Base-by-base conservation (phyloP, 1,284 basidiomycete species). In the Cutaneotrichosporon mucoides region DNA sequence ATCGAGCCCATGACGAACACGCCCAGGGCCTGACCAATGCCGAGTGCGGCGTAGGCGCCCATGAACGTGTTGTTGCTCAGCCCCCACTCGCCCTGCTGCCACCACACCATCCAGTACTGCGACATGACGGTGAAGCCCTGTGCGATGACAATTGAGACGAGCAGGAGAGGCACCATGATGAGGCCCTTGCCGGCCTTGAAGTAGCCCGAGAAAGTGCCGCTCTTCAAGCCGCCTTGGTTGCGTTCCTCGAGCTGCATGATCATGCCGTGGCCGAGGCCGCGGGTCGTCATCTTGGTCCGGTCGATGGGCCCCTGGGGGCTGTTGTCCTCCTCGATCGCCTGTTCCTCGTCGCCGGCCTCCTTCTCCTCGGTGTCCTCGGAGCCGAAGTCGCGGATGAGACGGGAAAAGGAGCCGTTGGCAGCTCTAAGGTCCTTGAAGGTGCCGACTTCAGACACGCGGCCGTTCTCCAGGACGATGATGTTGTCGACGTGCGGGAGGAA, bases 401-500 rank as follows among this genome's bases (percentile, higher is more conserved):
- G 82, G 35, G 87, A 79, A 70, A 94, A 94, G 33, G 85, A 84
- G 5, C 88, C 87, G 11, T 84, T 76, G 45, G 81, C 68, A 10
- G 50, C 54, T 72, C 88, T 84, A 38, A 93, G 81, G 60, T 87
- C 85, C 3, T 79, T 70, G 65, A 89, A 91, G 1, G 88, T 87
- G 1, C 90, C 92, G 34, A 83, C 82, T 76, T 94, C 91, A 10
- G 82, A 83, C 59, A 95, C 84, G 33, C 79, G 81, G 2, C 92
- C 91, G 50, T 90, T 85, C 12, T 83, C 81, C 65, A 81, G 70
- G 36, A 72, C 72, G 62, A 81, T 70, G 59, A 81, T 78, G 62
- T 80, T 73, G 66, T 82, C 81, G 55, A 74, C 76, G 48, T 76
- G 63, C 33, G 73, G 73, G 48, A 70, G 72, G 70, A 71, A 81